These are phyloP conservation scores for Chlorella sp. DNA, from an alignment of 139 green algal species.

Conservation along the genomic window DNA sequence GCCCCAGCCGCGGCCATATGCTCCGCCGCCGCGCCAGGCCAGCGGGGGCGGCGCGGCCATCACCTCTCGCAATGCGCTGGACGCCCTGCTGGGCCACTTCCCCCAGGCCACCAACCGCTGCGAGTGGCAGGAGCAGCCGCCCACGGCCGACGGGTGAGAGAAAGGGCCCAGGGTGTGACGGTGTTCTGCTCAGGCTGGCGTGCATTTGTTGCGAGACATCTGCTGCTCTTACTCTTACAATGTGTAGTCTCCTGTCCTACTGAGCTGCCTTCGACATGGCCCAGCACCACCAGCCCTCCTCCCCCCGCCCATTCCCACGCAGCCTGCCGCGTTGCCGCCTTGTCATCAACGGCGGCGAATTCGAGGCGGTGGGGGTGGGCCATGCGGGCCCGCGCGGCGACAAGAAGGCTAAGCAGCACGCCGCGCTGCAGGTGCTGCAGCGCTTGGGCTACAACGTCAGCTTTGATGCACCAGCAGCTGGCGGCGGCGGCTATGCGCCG, in stretches of 20 bases:
- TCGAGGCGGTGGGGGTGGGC: not conserved
- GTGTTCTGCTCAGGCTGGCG: too few species aligned
- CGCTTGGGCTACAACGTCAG: slow-evolving; percentile 16
- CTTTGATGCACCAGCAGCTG: not conserved
- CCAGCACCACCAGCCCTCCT: not conserved
- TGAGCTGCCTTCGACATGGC: not conserved
- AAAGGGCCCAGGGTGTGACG: too few species aligned
- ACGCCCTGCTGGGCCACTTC: slow-evolving; percentile 4
- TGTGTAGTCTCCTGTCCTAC: not conserved
- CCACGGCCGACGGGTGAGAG: not conserved
- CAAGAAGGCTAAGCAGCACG: slow-evolving; percentile 17
- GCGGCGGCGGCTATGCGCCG: not conserved
- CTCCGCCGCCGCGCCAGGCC: not conserved
- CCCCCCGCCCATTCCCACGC: not conserved
- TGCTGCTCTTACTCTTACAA: too few species aligned
- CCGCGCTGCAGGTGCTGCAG: slow-evolving; percentile 26
- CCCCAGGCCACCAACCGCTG: slow-evolving; percentile 18
- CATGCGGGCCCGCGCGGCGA: not conserved
- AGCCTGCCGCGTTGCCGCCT: slow-evolving; percentile 2
- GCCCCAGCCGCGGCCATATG: not conserved
- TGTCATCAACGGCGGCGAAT: slow-evolving; percentile 36
- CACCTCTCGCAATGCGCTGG: not conserved
- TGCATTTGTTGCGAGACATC: too few species aligned
- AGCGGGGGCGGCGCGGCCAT: not conserved
- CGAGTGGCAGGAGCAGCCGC: not conserved